Evolutionary conservation across 2,329 filamentous ascomycete species (phyloP), one percentile per base, ranked within the genome.

Genomic region (Stachybotrys chlorohalonatus): DNA sequence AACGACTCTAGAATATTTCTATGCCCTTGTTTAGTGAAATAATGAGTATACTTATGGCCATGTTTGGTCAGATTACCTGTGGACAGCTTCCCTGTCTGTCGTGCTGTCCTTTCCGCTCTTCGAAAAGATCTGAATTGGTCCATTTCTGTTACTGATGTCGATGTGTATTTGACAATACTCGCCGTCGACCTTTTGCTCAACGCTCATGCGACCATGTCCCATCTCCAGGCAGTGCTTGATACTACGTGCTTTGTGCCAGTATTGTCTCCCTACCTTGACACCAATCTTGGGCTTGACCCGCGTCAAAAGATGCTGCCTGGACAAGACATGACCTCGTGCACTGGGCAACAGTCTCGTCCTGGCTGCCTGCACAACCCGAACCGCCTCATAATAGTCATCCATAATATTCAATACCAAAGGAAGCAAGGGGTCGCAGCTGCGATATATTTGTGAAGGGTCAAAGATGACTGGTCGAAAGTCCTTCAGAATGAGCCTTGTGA

Each of bases 91-190:
- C 39, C 87, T 81, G 66, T 95, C 91, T 52, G 73, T 65, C 0
- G 90, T 96, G 49, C 90, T 93, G 60, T 96, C 89, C 66, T 94
- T 95, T 55, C 91, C 90, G 63, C 90, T 94, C 66, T 96, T 96
- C 9, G 90, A 95, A 66, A 94, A 96, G 32, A 96, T 93, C 58
- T 87, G 85, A 31, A 95, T 83, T 51, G 76, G 80, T 1, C 78
- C 65, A 1, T 55, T 65, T 15, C 72, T 72, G 52, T 80, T 82
- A 8, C 73, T 73, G 7, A 89, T 72, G 63, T 95, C 84, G 46
- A 96, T 74, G 63, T 96, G 91, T 32, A 96, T 83, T 67, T 96
- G 91, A 61, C 89, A 95, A 60, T 94, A 96, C 68, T 96, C 91
- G 11, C 89, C 90, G 62, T 95, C 90, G 57, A 95, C 83, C 66